Base-by-base conservation (phyloP, 768 basidiomycete genomes). In the Mycena vulgaris region DNA sequence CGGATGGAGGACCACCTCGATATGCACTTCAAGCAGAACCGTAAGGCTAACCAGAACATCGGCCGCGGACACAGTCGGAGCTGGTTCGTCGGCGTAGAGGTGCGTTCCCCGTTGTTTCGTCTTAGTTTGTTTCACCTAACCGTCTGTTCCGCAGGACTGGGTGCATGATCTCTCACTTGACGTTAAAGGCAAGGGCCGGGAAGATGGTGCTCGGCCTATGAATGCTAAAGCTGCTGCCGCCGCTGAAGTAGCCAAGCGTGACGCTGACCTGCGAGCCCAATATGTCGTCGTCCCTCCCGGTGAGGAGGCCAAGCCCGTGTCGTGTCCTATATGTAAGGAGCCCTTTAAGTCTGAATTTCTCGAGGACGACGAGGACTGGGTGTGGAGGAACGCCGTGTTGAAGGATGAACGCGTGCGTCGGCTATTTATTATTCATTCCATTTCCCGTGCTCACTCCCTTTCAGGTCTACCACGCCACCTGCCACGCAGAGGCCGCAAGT, bases 251-350 rank as follows among this genome's bases (percentile, higher is more conserved):
- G 90, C 92, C 58, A 91, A 93, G 79, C 89, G 88, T 82, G 94
- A 90, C 80, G 90, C 88, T 78, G 93, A 92, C 78, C 85, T 94
- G 74, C 89, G 89, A 77, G 88, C 90, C 40, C 90, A 89, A 74
- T 94, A 88, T 86, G 93, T 99, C 74, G 90, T 95, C 75, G 94
- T 97, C 42, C 96, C 96, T n/a, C 87, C 92, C 42, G 94, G 93
- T 72, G 93, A 94, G 82, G 95, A 96, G 78, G 93, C 95, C 63
- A 92, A 92, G 76, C 83, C 88, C 28, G 82, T 95, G 75, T 90
- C 92, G 71, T 99, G 97, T 86, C 96, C 96, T 28, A 94, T 99
- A 74, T 99, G 98, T 89, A 98, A 97, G 85, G 97, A 99, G 81
- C 81, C 80, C 64, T 87, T 98, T 80, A 94, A 95, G 85, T 90